Evolutionary conservation across 129 eudicot species (phyloP).

Genomic region (carrot (Daucus carota)): DH1_v3.0 NC_030388.2:22941501-22942000

Average conservation of each 20-base stretch:
- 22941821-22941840: conserved; percentile 43
- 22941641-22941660: not conserved
- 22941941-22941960: conserved; percentile 71
- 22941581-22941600: not conserved
- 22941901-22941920: conserved; percentile 65
- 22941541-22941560: not conserved
- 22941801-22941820: conserved; percentile 60
- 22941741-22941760: not conserved
- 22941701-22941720: not conserved
- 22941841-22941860: conserved; percentile 57
- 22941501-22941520: conserved; percentile 10
- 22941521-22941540: conserved; percentile 5
- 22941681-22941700: not conserved
- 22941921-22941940: conserved; percentile 93
- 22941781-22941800: conserved; percentile 63
- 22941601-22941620: not conserved
- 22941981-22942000: conserved; percentile 38
- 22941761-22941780: conserved; percentile 42
- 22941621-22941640: conserved; percentile 16
- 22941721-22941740: conserved; percentile 1
- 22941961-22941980: conserved; percentile 51
- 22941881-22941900: conserved; percentile 48
- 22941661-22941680: not conserved
- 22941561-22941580: not conserved
- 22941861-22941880: conserved; percentile 44